Evolutionary conservation across 495 filamentous ascomycete genomes (phyloP).

Genomic region (Extremus antarcticus): DNA sequence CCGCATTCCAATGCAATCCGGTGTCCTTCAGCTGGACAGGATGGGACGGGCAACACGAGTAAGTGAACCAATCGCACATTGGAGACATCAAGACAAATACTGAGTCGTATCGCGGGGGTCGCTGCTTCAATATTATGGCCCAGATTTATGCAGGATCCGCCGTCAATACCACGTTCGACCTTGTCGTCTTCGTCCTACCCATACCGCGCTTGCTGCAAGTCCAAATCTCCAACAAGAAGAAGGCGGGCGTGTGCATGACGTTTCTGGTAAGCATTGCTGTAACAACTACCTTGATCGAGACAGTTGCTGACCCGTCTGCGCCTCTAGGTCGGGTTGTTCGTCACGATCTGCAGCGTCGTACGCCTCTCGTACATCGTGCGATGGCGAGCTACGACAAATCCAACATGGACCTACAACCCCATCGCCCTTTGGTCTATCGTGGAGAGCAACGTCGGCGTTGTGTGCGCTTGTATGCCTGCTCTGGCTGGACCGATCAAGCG

Average conservation of each 20-base stretch:
- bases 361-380: slow-evolving; percentile 31
- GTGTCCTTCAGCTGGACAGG: slow-evolving; percentile 22
- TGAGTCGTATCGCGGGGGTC: slow-evolving; percentile 1
- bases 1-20: slow-evolving; percentile 37
- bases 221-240: slow-evolving; percentile 36
- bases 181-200: slow-evolving; percentile 28
- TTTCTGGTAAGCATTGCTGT: too few relatives aligned
- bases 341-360: slow-evolving; percentile 34
- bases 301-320: too few relatives aligned
- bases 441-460: slow-evolving; percentile 29
- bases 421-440: slow-evolving; percentile 25
- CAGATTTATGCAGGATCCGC: slow-evolving; percentile 14
- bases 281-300: too few relatives aligned
- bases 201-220: slow-evolving; percentile 36
- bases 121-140: slow-evolving; percentile 20
- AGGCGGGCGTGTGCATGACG: slow-evolving; percentile 40
- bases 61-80: background rate
- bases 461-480: slow-evolving; percentile 29
- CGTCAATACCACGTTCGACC: slow-evolving; percentile 25
- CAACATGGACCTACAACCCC: slow-evolving; percentile 24
- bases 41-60: slow-evolving; percentile 20
- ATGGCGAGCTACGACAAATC: slow-evolving; percentile 28
- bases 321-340: slow-evolving; percentile 44
- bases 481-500: slow-evolving; percentile 6
- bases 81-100: background rate